A percentile compares a stretch with the other conserved stretches of the same genome.
Conservation (phyloP, 2,329 filamentous ascomycete genomes). For the Camillea tinctor region DNA sequence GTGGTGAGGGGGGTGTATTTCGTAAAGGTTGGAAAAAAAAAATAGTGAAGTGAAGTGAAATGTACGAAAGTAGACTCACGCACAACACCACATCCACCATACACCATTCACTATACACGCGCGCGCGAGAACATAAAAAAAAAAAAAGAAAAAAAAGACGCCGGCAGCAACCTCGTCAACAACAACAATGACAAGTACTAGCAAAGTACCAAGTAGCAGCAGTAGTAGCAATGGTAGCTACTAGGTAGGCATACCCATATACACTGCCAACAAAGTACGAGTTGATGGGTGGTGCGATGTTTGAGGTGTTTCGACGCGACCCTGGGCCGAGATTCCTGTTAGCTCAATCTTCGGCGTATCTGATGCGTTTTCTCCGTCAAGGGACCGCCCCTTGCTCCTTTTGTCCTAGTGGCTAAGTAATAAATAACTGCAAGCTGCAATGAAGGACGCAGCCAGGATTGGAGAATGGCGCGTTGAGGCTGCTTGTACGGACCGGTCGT, state of each 20-base stretch:
- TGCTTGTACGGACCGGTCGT: constrained; percentile 30
- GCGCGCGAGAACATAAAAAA: background rate
- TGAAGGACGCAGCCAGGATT: constrained; percentile 12
- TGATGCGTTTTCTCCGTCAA: constrained; percentile 31
- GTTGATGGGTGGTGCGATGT: constrained; percentile 31
- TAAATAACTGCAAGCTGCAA: constrained; percentile 24
- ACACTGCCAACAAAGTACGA: background rate
- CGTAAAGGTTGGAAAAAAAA: no score
- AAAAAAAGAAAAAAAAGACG: no score
- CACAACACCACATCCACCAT: no score
- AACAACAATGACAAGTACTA: no score
- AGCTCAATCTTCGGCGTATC: constrained; percentile 31
- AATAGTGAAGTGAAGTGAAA: no score
- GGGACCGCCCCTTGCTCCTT: constrained; percentile 28
- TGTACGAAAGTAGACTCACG: no score
- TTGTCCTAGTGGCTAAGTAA: constrained; percentile 27
- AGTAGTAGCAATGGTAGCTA: constrained; percentile 17
- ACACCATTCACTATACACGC: constrained; percentile 13
- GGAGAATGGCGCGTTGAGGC: constrained; percentile 31
- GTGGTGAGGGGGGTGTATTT: constrained; percentile 7
- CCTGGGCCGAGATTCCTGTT: constrained; percentile 37
- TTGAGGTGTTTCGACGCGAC: constrained; percentile 36
- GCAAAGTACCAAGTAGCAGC: background rate
- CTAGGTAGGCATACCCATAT: no score
- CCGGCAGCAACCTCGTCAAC: background rate